Percentiles rank a stretch among this genome's conserved stretches.
Evolutionary conservation across 1,284 basidiomycete genomes (phyloP).

Genomic region (Trichosporon coremiiforme): DNA sequence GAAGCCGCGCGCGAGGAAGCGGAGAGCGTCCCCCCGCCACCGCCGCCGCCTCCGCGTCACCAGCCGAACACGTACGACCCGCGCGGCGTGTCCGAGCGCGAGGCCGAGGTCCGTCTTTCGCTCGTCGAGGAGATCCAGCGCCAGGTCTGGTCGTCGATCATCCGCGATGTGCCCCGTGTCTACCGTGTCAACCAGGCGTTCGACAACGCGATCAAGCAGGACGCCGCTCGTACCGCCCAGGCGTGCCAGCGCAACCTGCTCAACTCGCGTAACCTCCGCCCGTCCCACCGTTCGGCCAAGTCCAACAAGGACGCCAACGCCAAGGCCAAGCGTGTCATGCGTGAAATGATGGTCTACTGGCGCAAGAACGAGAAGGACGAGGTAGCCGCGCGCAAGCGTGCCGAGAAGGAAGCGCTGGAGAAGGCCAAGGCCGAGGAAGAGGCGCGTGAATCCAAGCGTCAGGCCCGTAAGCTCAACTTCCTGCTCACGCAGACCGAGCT

Average conservation of each 20-base stretch:
- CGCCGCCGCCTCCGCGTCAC: constrained; percentile 17
- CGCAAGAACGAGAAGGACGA: constrained; percentile 95
- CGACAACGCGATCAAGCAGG: constrained; percentile 65
- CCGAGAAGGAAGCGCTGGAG: constrained; percentile 90
- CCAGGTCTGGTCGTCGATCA: constrained; percentile 84
- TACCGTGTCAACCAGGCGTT: constrained; percentile 71
- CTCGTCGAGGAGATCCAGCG: constrained; percentile 76
- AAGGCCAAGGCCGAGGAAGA: constrained; percentile 93
- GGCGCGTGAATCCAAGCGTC: constrained; percentile 89
- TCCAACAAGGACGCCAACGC: constrained; percentile 84
- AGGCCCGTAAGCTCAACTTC: constrained; percentile 97
- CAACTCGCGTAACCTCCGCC: constrained; percentile 77
- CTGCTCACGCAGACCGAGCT: constrained; percentile 98
- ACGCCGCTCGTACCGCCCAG: constrained; percentile 40
- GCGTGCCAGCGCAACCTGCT: constrained; percentile 66
- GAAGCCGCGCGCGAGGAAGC: constrained; percentile 26
- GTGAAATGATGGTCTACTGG: constrained; percentile 89
- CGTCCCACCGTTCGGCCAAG: constrained; percentile 77
- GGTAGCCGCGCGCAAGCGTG: constrained; percentile 85
- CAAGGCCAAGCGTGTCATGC: constrained; percentile 60
- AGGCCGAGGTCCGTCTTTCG: constrained; percentile 44
- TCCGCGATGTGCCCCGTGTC: constrained; percentile 78
- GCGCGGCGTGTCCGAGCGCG: constrained; percentile 45
- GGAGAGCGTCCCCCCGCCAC: constrained; percentile 19
- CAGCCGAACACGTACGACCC: constrained; percentile 45